Evolutionary conservation across 768 basidiomycete species (phyloP), one percentile per base, ranked within the genome.

Genomic region (Hydnum rufescens): DNA sequence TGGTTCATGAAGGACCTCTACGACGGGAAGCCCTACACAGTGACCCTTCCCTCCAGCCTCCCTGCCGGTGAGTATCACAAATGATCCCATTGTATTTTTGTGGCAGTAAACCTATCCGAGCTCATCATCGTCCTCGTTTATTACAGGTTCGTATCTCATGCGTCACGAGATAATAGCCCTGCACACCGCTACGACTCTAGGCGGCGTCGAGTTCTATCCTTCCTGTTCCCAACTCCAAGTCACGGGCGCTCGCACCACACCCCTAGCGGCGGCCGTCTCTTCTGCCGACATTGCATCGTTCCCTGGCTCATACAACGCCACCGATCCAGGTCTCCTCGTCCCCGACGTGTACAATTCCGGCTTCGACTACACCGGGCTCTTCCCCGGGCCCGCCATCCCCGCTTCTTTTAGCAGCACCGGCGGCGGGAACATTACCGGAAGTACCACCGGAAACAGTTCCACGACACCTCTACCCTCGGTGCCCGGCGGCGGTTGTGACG

Each of bases 141-240:
- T 74, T 2, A 65, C 78, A 2, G 84, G 84, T 3, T 74, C 79
- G 58, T 86, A 86, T 63, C 68, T 87, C 54, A 63, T 85, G 60
- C 80, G 83, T 1, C 77, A 83, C 62, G 23, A 56, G 62, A 79
- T 86, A 63, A 78, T 86, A 62, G 78, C 79, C 5, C 73, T 86
- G 13, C 84, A 86, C 59, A 70, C 77, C 44, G 82, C 72, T 4
- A 68, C 60, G n/a, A 57, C 59, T 16, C 1, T 60, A 18, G 76
- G 77, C 3, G 80, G 80, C 19, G 83, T 81, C 0, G 84, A 88
- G 64, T 87, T 85, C 64, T 88, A 88, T 62, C 77, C 80, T 0
- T 73, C 74, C 26, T 88, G 84, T 63, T 68, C 72, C 2, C 73
- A 74, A 62, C n/a, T 67, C 53, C 49, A 55, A 34, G 63, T 86